Conservation (phyloP, 306 rosid genomes). For the Prunus mira region DNA sequence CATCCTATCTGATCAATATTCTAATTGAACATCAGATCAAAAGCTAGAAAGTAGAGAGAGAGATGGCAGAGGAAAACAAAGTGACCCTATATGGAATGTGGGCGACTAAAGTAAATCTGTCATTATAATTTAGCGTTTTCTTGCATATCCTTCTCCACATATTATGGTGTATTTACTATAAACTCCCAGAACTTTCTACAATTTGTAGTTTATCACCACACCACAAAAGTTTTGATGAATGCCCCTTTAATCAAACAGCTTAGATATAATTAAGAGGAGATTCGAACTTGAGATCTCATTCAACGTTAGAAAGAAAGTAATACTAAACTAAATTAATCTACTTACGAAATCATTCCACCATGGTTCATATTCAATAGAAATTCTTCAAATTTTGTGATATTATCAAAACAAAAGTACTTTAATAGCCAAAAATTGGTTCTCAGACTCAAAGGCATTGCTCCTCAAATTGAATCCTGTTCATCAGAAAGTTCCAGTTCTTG, state of each 20-base stretch:
- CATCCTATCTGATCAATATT: too few species aligned
- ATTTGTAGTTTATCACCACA: neutral
- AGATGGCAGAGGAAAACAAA: constrained; percentile 3
- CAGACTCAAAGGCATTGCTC: constrained; percentile 6
- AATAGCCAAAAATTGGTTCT: neutral
- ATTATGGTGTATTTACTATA: neutral
- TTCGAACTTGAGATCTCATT: too few species aligned
- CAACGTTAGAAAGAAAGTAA: too few species aligned
- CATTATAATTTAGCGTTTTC: neutral
- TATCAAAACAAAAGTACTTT: too few species aligned
- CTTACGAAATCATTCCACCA: too few species aligned
- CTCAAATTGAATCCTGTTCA: constrained; percentile 8
- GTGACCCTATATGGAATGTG: constrained; percentile 9
- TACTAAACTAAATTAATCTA: too few species aligned
- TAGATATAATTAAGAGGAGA: too few species aligned
- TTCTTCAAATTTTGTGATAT: too few species aligned
- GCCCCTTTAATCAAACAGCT: too few species aligned
- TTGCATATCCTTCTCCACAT: neutral
- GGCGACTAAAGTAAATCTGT: neutral
- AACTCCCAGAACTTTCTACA: neutral
- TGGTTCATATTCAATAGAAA: too few species aligned
- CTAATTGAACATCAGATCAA: neutral
- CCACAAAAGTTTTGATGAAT: neutral
- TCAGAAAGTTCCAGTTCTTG: constrained; percentile 18
- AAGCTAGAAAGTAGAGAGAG: neutral